Base-by-base conservation (phyloP, 2,329 filamentous ascomycete species). In the Ascochyta pisi region DNA sequence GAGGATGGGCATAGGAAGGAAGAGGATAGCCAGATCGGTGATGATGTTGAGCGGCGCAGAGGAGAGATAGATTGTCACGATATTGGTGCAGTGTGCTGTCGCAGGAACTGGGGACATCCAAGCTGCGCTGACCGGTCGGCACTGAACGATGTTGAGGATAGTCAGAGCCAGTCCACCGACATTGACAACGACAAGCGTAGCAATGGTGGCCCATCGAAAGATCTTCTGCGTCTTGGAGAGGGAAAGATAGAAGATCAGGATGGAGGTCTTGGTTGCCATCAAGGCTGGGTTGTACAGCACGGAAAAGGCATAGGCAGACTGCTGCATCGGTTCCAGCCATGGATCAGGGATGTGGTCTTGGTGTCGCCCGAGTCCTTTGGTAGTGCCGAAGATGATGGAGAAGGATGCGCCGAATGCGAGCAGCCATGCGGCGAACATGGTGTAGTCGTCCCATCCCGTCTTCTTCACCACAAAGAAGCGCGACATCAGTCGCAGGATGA, bases 241-340 rank as follows among this genome's bases (percentile, higher is more conserved):
- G 37, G 89, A 88, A 45, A 97, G 82, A 77, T 96, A 97, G 76
- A 97, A 97, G 49, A 95, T 83, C 54, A 97, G 82, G 66, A 97
- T 91, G n/a, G 92, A 96, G 0, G 91, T 92, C 77, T 97, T 97
- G 46, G 91, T 92, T 3, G 89, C 87, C 91, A 96, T 96, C 52
- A 96, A 81, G 3, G 91, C 89, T 12, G 92, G 92, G 70, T 96
- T 96, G 73, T 88, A 87, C 45, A 88, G 76, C 24, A 87, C 83
- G 16, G 83, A 84, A 65, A 87, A 86, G 44, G 79, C 81, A 76
- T 86, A 87, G 65, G 84, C 81, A 13, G 81, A 77, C 63, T 79
- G 81, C 64, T 86, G 83, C 60, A 92, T 77, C 1, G 78, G 73
- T 12, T 78, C 64, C 60, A 81, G 76, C 72, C 86, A 78, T n/a